Conservation (phyloP, 345 rosid genomes). For the Conringia planisiliqua region DNA sequence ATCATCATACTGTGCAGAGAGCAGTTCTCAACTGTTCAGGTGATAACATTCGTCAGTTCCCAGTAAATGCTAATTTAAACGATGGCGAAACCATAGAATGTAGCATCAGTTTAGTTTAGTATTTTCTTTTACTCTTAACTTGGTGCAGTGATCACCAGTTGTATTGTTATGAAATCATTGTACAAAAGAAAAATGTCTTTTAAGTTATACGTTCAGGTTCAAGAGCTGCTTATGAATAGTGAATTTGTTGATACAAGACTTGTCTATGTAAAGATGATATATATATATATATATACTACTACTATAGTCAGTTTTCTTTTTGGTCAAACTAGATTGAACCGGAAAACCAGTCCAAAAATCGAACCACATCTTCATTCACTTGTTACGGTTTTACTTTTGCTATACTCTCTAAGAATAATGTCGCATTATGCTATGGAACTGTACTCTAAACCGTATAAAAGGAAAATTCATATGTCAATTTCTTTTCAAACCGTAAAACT, state of each 20-base stretch:
- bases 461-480: neutral
- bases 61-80: slow-evolving; percentile 3
- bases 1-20: slow-evolving; percentile 13
- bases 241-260: slow-evolving; percentile 3
- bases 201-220: neutral
- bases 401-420: neutral
- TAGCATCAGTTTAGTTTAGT: slow-evolving; percentile 28
- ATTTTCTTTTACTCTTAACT: neutral
- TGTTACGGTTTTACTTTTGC: neutral
- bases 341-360: neutral
- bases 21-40: slow-evolving; percentile 12
- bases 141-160: neutral
- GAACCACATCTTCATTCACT: neutral
- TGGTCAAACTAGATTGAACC: neutral
- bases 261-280: slow-evolving; percentile 1
- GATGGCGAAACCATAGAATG: slow-evolving; percentile 28
- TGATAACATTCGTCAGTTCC: slow-evolving; percentile 12
- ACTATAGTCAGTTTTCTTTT: neutral
- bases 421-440: too few relatives aligned
- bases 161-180: slow-evolving; percentile 12
- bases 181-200: slow-evolving; percentile 7
- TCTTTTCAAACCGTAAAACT: neutral
- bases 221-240: slow-evolving; percentile 5
- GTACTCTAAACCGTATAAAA: too few relatives aligned
- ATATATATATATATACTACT: neutral